Conservation (phyloP, 2,329 filamentous ascomycete genomes). For the Cladosporium sphaerospermum region DNA sequence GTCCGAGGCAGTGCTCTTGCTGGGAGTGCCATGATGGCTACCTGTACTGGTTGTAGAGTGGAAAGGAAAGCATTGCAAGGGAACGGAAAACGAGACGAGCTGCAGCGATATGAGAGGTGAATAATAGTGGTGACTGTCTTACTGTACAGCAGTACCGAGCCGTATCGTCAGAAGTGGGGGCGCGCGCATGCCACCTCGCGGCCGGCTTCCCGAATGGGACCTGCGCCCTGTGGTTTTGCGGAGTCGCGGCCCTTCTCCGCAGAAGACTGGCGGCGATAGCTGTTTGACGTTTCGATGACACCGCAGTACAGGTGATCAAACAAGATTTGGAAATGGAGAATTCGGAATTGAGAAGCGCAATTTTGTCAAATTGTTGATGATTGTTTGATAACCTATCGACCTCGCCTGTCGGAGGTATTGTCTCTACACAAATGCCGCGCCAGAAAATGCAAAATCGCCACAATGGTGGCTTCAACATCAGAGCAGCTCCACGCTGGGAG, state of each 20-base stretch:
- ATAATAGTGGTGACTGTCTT: background rate
- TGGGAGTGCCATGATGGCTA: slow-evolving; percentile 14
- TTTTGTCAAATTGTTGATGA: background rate
- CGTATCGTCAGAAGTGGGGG: background rate
- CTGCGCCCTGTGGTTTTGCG: background rate
- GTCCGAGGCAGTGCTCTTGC: slow-evolving; percentile 15
- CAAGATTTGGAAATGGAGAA: background rate
- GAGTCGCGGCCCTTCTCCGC: background rate
- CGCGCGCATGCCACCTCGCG: background rate
- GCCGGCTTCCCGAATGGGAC: background rate
- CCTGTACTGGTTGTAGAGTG: slow-evolving; percentile 22
- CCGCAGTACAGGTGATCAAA: background rate
- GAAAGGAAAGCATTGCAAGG: slow-evolving; percentile 7
- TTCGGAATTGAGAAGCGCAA: background rate
- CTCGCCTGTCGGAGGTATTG: background rate
- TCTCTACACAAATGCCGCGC: background rate
- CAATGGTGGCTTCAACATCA: background rate
- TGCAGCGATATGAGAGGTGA: background rate
- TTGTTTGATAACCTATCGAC: background rate
- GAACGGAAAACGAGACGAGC: background rate
- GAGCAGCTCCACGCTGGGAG: background rate
- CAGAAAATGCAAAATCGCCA: background rate
- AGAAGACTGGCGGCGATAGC: background rate
- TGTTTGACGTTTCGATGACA: background rate
- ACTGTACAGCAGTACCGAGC: background rate